Conservation (phyloP, 192 early-diverging fungal species). For the Entomortierella chlamydospora region DNA sequence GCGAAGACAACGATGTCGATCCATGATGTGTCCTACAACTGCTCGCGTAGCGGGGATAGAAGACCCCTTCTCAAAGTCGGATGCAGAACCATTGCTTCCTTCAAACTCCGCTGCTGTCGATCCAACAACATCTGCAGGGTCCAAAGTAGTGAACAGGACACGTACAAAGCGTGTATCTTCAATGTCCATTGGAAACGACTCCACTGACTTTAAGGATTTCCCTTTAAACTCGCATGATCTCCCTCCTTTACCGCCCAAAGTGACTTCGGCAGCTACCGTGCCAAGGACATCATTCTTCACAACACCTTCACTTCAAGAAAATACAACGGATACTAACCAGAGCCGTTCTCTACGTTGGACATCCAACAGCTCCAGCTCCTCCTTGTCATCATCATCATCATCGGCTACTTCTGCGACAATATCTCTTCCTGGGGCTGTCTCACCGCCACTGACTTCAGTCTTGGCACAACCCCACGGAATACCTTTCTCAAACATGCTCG, state of each 20-base stretch:
- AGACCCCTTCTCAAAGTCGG: not conserved
- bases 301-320: conserved; percentile 17
- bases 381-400: conserved; percentile 12
- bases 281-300: conserved; percentile 22
- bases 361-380: conserved; percentile 5
- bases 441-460: not conserved
- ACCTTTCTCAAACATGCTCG: conserved; percentile 36
- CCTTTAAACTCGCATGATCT: not conserved
- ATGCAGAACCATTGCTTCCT: not conserved
- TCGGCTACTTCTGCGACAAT: conserved; percentile 16
- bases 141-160: not conserved
- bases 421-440: conserved; percentile 14
- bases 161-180: conserved; percentile 27
- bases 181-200: conserved; percentile 19
- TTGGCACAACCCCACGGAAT: conserved; percentile 6
- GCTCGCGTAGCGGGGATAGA: conserved; percentile 10
- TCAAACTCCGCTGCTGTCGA: not conserved
- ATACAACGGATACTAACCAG: not conserved
- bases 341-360: not conserved
- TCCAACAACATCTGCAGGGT: not conserved
- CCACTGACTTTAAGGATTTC: not conserved
- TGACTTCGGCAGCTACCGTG: not conserved
- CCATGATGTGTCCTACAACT: conserved; percentile 6
- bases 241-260: conserved; percentile 14
- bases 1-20: conserved; percentile 29